phyloP scores from a whole-genome alignment of 108 stramenopile species.

The Stephanodiscus triporus region DNA sequence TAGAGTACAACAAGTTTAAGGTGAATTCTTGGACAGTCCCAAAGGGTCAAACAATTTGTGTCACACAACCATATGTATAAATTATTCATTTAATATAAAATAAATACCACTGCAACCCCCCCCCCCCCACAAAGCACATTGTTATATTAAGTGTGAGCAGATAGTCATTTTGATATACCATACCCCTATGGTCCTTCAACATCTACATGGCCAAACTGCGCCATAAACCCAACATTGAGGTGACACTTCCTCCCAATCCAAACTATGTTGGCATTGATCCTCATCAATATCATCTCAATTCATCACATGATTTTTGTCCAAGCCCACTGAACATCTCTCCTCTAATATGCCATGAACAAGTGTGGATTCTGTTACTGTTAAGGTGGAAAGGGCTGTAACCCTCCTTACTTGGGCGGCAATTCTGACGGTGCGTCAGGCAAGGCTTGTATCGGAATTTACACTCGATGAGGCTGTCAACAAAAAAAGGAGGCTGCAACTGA shows the following conservation, averaged over 20 bases:
- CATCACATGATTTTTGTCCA: neutral
- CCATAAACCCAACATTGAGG: too few species aligned
- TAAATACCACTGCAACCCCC: too few species aligned
- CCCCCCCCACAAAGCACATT: too few species aligned
- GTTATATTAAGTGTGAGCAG: too few species aligned
- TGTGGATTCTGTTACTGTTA: neutral
- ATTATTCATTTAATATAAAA: neutral
- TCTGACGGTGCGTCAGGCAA: neutral
- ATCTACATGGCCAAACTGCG: too few species aligned
- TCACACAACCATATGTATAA: neutral
- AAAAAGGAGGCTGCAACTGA: neutral
- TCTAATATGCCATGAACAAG: neutral
- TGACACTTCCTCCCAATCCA: too few species aligned
- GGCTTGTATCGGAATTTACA: neutral
- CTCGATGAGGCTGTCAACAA: neutral
- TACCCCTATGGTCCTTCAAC: too few species aligned
- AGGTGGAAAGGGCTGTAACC: neutral
- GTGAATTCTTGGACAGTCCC: neutral
- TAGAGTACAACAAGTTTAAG: conserved; percentile 1
- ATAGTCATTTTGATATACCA: too few species aligned
- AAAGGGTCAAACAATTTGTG: conserved; percentile 8
- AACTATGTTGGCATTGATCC: too few species aligned
- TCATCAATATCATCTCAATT: too few species aligned
- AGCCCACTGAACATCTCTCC: neutral
- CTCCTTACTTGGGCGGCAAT: neutral